These are phyloP conservation scores for Verticillium longisporum DNA, from an alignment of 2,329 filamentous ascomycete species.

Conservation along the genomic window DNA sequence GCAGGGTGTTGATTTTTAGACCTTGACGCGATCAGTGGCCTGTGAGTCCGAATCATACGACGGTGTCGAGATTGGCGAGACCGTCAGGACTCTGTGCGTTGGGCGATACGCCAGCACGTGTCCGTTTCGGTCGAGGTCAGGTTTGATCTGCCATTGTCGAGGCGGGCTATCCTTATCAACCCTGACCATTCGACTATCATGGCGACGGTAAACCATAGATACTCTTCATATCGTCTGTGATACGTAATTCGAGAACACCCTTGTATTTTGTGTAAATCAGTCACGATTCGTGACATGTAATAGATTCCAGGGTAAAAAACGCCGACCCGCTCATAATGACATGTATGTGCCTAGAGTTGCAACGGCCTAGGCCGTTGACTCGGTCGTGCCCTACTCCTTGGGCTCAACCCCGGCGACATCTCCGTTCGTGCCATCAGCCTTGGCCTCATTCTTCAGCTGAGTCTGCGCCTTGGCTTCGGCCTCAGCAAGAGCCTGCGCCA, in stretches of 20 bases:
- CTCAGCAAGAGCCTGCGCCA: not conserved
- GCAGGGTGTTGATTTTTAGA: not conserved
- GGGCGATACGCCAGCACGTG: not conserved
- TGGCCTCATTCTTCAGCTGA: constrained; percentile 5
- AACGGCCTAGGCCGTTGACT: not conserved
- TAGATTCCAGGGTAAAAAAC: not conserved
- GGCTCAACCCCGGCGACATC: constrained; percentile 11
- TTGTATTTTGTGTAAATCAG: not conserved
- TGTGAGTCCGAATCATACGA: not conserved
- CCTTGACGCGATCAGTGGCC: not conserved
- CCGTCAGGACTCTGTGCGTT: not conserved
- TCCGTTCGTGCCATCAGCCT: constrained; percentile 15
- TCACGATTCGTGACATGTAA: not conserved
- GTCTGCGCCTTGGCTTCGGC: constrained; percentile 3
- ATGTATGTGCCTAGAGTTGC: not conserved
- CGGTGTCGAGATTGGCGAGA: not conserved
- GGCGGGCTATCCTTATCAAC: no score
- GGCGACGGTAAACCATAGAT: no score
- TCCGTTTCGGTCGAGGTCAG: not conserved
- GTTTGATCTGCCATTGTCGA: no score
- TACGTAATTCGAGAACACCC: no score
- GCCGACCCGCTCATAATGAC: not conserved
- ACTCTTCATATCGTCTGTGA: no score
- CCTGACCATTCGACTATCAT: no score
- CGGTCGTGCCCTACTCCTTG: constrained; percentile 6